Base-by-base conservation (phyloP, 2,329 filamentous ascomycete genomes). In the Colletotrichum sp. region DNA sequence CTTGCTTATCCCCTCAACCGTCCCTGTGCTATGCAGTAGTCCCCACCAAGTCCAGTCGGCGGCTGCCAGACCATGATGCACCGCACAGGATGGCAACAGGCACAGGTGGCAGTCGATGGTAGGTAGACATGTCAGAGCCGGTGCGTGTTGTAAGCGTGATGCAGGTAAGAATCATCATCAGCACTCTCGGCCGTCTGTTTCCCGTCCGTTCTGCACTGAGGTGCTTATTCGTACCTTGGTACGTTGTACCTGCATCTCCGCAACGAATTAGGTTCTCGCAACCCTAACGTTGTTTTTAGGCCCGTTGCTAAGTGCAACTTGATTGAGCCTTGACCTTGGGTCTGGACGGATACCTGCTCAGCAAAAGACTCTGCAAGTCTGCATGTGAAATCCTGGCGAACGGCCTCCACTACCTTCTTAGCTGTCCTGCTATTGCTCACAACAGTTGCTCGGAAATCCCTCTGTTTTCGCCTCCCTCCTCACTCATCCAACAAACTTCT, bases 31-130 rank as follows among this genome's bases (percentile, higher is more conserved):
- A 36, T 36, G 34, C 34, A 36, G 34, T 39, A 39, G 36, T 39
- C 59, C 22, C 59, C 60, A 22, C 68, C 60, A 36, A 64, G 52
- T 32, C 73, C 73, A 73, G 69, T 68, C 73, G 68, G 69, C 64
- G 64, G 44, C 44, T 68, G 73, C 70, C 60, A 73, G 32, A 75
- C 44, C 28, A 68, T 48, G 32, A 57, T 69, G 64, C 48, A 68
- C 27, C 59, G 59, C 70, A 73, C 71, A 68, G 65, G 74, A 70
- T 69, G 34, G 48, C 57, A 22, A 52, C 32, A 65, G 30, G 68
- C 69, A 73, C 64, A 75, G 73, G 73, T 75, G 73, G 70, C 70
- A 73, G 70, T 63, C 44, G 19, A 57, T 68, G 73, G 63, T 67
- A 72, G 72, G 72, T 22, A 69, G 36, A 52, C n/a, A 19, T 57